These are phyloP conservation scores for Colletotrichum sidae DNA, from an alignment of 2,329 filamentous ascomycete genomes.

Conservation along the genomic window DNA sequence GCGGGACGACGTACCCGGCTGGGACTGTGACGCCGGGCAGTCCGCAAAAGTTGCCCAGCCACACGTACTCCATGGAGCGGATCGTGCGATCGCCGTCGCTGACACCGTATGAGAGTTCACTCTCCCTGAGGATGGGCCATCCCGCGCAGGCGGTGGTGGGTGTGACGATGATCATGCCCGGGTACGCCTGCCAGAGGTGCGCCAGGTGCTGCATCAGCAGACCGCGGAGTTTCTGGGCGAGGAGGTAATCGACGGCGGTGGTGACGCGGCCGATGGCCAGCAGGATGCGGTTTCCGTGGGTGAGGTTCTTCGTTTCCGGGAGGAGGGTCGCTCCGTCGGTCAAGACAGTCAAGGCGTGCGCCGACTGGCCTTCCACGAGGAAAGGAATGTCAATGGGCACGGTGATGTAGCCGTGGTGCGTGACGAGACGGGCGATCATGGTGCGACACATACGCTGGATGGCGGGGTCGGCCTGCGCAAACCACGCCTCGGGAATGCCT, in stretches of 20 bases:
- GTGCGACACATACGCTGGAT: conserved; percentile 55
- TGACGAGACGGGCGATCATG: conserved; percentile 64
- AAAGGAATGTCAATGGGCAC: conserved; percentile 70
- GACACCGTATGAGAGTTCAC: conserved; percentile 54
- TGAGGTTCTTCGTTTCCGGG: conserved; percentile 61
- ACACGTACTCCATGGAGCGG: conserved; percentile 61
- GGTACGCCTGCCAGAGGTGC: conserved; percentile 71
- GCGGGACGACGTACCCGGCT: conserved; percentile 56
- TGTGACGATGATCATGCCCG: conserved; percentile 77
- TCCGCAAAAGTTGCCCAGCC: conserved; percentile 64
- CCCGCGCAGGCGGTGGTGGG: conserved; percentile 70
- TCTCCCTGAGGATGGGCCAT: conserved; percentile 52
- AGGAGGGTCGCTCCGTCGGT: conserved; percentile 66
- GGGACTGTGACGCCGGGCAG: conserved; percentile 59
- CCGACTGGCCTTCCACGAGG: conserved; percentile 72
- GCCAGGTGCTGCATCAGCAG: conserved; percentile 79
- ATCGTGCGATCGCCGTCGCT: conserved; percentile 61
- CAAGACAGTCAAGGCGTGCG: conserved; percentile 80
- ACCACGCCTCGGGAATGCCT: conserved; percentile 75
- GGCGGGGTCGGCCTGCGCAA: conserved; percentile 57
- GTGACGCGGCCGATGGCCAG: conserved; percentile 73
- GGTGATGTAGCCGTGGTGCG: conserved; percentile 62
- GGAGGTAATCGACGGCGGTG: conserved; percentile 73
- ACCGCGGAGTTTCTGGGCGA: conserved; percentile 76
- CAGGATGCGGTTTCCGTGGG: conserved; percentile 73